Evolutionary conservation across 2,329 filamentous ascomycete species (phyloP).

Genomic region (Fusarium sp.): DNA sequence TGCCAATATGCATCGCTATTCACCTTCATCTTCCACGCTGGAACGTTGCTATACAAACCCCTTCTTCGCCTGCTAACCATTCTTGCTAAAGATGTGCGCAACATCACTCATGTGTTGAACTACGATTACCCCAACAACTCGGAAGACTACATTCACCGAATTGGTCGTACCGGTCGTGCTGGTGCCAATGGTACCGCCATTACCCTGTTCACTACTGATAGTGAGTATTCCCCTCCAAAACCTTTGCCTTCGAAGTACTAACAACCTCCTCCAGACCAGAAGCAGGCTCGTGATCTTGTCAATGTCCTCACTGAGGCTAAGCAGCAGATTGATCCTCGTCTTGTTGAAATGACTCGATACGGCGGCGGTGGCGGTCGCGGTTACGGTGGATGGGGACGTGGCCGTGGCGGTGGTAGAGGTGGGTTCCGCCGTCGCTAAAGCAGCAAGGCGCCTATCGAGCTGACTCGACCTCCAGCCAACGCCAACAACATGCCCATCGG

Average conservation of each 20-base stretch:
- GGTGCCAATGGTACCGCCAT: slow-evolving; percentile 96
- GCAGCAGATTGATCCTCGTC: slow-evolving; percentile 96
- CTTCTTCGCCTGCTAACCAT: slow-evolving; percentile 80
- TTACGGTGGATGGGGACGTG: slow-evolving; percentile 77
- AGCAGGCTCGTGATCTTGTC: slow-evolving; percentile 97
- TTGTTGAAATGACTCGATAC: slow-evolving; percentile 95
- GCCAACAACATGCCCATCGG: slow-evolving; percentile 64
- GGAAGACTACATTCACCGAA: slow-evolving; percentile 98
- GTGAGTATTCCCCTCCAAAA: slow-evolving; percentile 70
- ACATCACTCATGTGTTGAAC: slow-evolving; percentile 99
- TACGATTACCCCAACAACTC: slow-evolving; percentile 99
- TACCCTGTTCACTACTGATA: slow-evolving; percentile 99
- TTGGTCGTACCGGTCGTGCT: slow-evolving; percentile 95
- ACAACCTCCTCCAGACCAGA: slow-evolving; percentile 73
- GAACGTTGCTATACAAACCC: slow-evolving; percentile 69
- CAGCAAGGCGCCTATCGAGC: slow-evolving; percentile 50
- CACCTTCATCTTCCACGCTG: slow-evolving; percentile 63
- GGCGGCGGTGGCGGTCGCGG: slow-evolving; percentile 82
- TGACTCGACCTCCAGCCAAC: slow-evolving; percentile 56
- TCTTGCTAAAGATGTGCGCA: slow-evolving; percentile 92
- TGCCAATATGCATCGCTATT: slow-evolving; percentile 64
- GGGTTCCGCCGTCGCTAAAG: slow-evolving; percentile 55
- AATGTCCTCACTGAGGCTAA: slow-evolving; percentile 94
- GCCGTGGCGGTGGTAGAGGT: slow-evolving; percentile 68
- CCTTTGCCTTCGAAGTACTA: slow-evolving; percentile 44